Base-by-base conservation (phyloP, 164 flowering plant genomes). In the Sextonia rubra region DNA sequence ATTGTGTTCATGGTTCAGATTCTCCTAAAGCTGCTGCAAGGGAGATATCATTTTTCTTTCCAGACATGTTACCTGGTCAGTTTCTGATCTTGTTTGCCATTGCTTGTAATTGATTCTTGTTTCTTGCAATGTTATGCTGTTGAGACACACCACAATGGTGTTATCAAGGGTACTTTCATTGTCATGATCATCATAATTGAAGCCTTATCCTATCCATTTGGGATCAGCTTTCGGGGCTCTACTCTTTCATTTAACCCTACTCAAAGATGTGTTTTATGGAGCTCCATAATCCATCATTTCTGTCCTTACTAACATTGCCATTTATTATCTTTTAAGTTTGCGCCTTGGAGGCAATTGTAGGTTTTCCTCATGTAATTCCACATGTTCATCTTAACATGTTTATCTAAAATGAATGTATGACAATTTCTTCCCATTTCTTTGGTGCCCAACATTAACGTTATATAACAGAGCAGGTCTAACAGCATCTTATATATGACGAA, bases 1-100 rank as follows among this genome's bases (percentile, higher is more conserved):
- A 94, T 69, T 94, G 98, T 74, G 93, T 94, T 76, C 98, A 94
- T 77, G 98, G 97, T 75, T 94, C 97, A 29, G 98, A 94, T 81
- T 90, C 98, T 71, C 77, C 74, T 69, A 76, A 83, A 74, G 89
- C 98, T 64, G 94, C 97, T 63, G 75, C 80, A 66, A 82, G 94
- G 69, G 97, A 94, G 78, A 92, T 92, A 68, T 74, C 82, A 17
- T 87, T 90, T 80, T 90, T 94, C 93, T 90, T 94, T 75, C 76
- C 77, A 23, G 83, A 80, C 24, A 20, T 70, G 1, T 72, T 73
- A 60, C 64, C 83, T 78, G 93, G 91, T 89, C 48, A 72, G 70
- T 61, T 69, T 58, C 62, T 72, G 7, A 22, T 74, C 63, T 56
- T 60, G 61, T 73, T 67, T 29, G 32, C 20, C 6, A 44, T 18